These are phyloP conservation scores for Penicillium subrubescens DNA, from an alignment of 495 filamentous ascomycete genomes.

Conservation along the genomic window DNA sequence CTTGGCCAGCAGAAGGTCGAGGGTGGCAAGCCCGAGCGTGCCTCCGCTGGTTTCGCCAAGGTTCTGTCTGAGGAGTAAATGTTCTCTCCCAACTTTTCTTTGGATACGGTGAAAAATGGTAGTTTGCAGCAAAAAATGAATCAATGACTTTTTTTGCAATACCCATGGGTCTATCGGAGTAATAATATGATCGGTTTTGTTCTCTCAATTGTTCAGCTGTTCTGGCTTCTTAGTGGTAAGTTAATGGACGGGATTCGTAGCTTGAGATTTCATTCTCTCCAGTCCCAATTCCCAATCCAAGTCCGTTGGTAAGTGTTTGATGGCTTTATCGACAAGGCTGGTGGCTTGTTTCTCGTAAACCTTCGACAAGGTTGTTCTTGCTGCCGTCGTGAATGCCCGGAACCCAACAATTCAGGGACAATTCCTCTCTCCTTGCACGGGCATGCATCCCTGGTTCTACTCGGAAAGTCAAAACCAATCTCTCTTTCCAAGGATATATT, in stretches of 20 bases:
- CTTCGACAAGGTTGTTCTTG: neutral
- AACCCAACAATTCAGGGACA: neutral
- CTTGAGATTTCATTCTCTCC: neutral
- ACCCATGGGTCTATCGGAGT: slow-evolving; percentile 31
- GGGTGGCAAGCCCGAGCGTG: slow-evolving; percentile 53
- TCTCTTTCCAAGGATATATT: neutral
- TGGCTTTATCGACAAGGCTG: neutral
- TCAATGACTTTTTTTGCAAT: slow-evolving; percentile 40
- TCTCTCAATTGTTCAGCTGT: slow-evolving; percentile 13
- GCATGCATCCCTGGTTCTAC: neutral
- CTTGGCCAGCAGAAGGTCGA: slow-evolving; percentile 65
- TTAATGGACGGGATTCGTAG: neutral
- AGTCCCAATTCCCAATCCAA: neutral
- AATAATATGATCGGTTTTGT: slow-evolving; percentile 39
- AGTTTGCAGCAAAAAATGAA: slow-evolving; percentile 37
- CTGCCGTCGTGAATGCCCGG: neutral
- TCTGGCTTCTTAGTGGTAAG: slow-evolving; percentile 16
- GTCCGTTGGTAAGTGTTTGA: neutral
- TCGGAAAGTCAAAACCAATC: neutral
- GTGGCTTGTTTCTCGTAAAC: neutral
- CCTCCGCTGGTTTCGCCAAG: slow-evolving; percentile 52
- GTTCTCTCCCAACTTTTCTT: slow-evolving; percentile 22
- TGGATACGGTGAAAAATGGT: slow-evolving; percentile 29
- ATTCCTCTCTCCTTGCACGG: neutral
- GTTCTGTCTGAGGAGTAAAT: slow-evolving; percentile 58